Percentiles rank a stretch among this genome's conserved stretches.
Conservation (phyloP, 148 eudicot species). For the Polygonum maritimum region DNA sequence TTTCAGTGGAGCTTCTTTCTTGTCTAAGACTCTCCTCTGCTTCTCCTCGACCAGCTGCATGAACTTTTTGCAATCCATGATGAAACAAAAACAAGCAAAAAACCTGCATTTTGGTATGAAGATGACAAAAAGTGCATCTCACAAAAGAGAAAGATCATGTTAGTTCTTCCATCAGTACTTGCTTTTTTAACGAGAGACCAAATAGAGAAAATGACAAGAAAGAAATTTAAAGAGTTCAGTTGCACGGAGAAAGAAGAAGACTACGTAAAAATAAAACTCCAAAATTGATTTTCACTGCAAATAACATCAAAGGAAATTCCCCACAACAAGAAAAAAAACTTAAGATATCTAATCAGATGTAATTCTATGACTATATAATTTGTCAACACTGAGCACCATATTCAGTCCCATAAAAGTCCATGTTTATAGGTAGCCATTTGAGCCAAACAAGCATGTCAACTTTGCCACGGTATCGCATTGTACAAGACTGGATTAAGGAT, state of each 20-base stretch:
- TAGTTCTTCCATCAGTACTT: constrained; percentile 57
- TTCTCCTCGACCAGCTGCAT: constrained; percentile 91
- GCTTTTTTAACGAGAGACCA: not conserved
- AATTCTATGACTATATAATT: not conserved
- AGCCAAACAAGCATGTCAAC: not conserved
- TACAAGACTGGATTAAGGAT: not conserved
- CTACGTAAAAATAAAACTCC: not conserved
- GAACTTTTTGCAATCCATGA: constrained; percentile 93
- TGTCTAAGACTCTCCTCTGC: constrained; percentile 65
- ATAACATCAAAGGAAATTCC: not conserved
- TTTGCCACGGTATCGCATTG: not conserved
- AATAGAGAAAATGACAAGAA: not conserved
- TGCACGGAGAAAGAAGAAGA: not conserved
- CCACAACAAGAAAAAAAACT: not conserved
- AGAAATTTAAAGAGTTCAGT: not conserved
- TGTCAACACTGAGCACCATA: not conserved
- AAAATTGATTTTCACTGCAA: not conserved
- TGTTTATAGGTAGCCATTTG: not conserved
- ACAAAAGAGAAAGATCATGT: constrained; percentile 84
- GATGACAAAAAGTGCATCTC: constrained; percentile 98
- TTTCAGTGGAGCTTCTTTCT: constrained; percentile 85
- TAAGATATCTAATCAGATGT: not conserved
- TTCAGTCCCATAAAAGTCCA: not conserved
- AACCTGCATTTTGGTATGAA: constrained; percentile 97
- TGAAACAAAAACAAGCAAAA: constrained; percentile 51